Base-by-base conservation (phyloP, 192 early-diverging fungal genomes). In the Linnemannia schmuckeri region DNA sequence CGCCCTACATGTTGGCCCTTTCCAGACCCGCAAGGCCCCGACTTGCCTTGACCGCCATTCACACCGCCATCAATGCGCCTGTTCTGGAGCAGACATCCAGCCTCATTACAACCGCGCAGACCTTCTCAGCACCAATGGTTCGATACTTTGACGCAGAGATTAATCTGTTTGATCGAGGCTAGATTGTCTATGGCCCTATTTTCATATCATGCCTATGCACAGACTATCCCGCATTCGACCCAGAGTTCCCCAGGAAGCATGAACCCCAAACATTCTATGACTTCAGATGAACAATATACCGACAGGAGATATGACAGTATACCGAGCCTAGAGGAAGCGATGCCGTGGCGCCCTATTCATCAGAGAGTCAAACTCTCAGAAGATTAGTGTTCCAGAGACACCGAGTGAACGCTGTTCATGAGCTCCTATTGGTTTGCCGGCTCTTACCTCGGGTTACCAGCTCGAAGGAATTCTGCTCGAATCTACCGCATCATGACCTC, bases 1-100 rank as follows among this genome's bases (percentile, higher is more conserved):
- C 1, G 37, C 37, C 37, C 13, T 90, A 91, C 49, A 87, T 93
- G 8, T 75, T 94, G 20, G 92, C 93, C 10, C 85, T 94, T 40
- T 90, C 92, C 17, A 94, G 93, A 74, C 93, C 92, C 6, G 92
- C 91, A 40, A 92, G 93, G 12, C 93, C 93, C 17, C 82, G 93
- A 9, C 80, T 92, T 24, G 90, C 92, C 38, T 72, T 94, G 61
- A 91, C 91, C 1, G 92, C 92, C 3, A 81, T 94, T 20, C 93
- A 92, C 76, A 92, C 91, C 8, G 90, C 92, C 20, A 89, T 90
- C 55, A 88, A 90, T 75, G 89, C 88, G 41, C 89, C 90, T 2
- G 82, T 93, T 5, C 81, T 92, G 3, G 89, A 93, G 66, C 91
- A 90, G 12, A 82, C 89, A 20, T 91, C 90, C 68, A 83, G 89